These are phyloP conservation scores for Primulina huaijiensis DNA, from an alignment of 257 asterid species.

Conservation along the genomic window DNA sequence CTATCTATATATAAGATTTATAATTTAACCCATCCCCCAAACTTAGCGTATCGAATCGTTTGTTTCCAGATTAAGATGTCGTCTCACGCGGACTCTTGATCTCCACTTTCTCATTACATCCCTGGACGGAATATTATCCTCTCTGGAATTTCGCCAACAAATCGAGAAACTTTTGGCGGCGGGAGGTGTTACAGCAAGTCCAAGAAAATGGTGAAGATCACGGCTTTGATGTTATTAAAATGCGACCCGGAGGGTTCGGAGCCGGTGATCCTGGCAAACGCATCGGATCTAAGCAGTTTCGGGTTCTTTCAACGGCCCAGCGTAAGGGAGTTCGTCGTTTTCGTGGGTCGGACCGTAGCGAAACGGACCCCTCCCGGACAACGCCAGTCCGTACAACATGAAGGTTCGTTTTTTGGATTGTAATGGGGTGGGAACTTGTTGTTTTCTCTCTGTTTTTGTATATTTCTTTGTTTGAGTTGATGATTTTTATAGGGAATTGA, in stretches of 20 bases:
- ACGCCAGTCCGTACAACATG: constrained; percentile 87
- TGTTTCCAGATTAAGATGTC: no score
- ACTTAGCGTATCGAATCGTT: background rate
- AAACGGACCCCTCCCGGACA: constrained; percentile 73
- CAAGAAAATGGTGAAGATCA: constrained; percentile 68
- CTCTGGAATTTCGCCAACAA: background rate
- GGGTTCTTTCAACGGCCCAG: constrained; percentile 83
- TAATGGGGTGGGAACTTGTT: background rate
- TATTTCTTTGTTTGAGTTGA: background rate
- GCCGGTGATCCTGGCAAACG: constrained; percentile 69
- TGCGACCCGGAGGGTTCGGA: constrained; percentile 63
- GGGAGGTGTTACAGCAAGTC: background rate
- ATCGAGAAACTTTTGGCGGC: background rate
- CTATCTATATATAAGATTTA: no score
- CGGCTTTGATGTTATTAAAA: constrained; percentile 81
- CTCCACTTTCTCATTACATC: background rate
- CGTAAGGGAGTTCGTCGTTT: constrained; percentile 71
- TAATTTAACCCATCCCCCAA: no score
- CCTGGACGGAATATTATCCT: background rate
- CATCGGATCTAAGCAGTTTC: constrained; percentile 70
- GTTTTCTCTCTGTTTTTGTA: constrained; percentile 5
- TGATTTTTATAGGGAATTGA: background rate
- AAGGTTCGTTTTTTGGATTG: constrained; percentile 39
- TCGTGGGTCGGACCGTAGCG: constrained; percentile 85
- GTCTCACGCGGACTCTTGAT: background rate